These are phyloP conservation scores for Naegleria gruberi DNA, from an alignment of 208 protist species.

Conservation along the genomic window DNA sequence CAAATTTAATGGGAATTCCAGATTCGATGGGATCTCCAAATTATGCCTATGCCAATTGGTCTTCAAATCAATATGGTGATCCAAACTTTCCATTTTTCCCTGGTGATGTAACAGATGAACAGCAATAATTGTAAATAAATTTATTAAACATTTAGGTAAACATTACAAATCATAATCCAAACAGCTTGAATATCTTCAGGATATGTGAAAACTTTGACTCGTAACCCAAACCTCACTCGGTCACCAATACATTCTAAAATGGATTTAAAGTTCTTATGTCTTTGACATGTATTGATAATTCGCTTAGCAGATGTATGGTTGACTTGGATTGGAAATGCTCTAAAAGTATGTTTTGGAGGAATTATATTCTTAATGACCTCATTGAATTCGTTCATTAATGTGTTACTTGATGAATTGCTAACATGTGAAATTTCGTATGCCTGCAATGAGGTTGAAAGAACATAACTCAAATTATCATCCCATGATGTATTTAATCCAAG, in stretches of 20 bases:
- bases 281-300: slow-evolving; percentile 56
- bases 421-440: slow-evolving; percentile 52
- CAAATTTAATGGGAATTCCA: background rate
- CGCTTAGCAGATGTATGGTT: slow-evolving; percentile 53
- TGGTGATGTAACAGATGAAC: too few species aligned
- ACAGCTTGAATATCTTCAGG: slow-evolving; percentile 67
- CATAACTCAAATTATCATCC: slow-evolving; percentile 62
- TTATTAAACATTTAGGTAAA: background rate
- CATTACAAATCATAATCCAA: slow-evolving; percentile 65
- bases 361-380: slow-evolving; percentile 64
- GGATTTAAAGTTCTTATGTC: slow-evolving; percentile 56
- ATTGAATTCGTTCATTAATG: slow-evolving; percentile 59
- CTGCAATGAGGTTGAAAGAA: slow-evolving; percentile 63
- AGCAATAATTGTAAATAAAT: too few species aligned
- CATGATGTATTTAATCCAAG: slow-evolving; percentile 59
- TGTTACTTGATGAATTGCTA: slow-evolving; percentile 42
- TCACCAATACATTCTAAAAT: slow-evolving; percentile 67
- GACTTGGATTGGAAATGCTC: slow-evolving; percentile 73
- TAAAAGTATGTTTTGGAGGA: slow-evolving; percentile 73
- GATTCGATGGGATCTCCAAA: background rate
- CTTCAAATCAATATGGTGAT: too few species aligned
- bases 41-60: background rate
- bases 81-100: too few species aligned
- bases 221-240: slow-evolving; percentile 57
- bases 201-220: slow-evolving; percentile 65